phyloP scores from a whole-genome alignment of 306 rosid genomes.

The Arachis hypogaea region DNA sequence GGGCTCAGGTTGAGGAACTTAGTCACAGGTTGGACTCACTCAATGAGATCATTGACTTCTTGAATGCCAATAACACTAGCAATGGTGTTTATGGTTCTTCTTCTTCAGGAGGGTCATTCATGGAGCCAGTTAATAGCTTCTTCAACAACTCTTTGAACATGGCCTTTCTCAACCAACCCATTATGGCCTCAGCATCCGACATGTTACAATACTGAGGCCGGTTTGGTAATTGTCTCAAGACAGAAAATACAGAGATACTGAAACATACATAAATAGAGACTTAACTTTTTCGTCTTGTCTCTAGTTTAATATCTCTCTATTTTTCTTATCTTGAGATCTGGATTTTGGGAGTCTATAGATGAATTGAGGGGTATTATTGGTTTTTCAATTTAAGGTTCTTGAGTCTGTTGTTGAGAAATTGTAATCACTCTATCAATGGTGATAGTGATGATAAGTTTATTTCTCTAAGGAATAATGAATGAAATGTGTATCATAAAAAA shows the following conservation, averaged over 20 bases:
- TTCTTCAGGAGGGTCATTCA: constrained; percentile 29
- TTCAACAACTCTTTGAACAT: constrained; percentile 52
- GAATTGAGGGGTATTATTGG: constrained; percentile 23
- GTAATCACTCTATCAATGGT: constrained; percentile 32
- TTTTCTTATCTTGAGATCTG: not conserved
- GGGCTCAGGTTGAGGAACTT: constrained; percentile 75
- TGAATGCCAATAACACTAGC: constrained; percentile 41
- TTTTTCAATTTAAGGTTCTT: constrained; percentile 3
- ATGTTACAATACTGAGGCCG: constrained; percentile 46
- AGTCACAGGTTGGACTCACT: constrained; percentile 67
- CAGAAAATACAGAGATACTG: no score
- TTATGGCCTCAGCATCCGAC: constrained; percentile 63
- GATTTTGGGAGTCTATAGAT: not conserved
- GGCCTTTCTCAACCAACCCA: constrained; percentile 64
- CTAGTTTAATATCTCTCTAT: no score
- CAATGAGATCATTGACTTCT: constrained; percentile 55
- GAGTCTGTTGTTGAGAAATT: constrained; percentile 42
- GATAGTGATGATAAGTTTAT: constrained; percentile 27
- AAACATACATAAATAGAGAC: no score
- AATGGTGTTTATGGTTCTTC: constrained; percentile 39
- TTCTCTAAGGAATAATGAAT: constrained; percentile 44
- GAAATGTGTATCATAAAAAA: constrained; percentile 30
- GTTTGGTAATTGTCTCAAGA: no score
- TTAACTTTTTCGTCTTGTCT: no score
- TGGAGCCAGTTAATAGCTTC: constrained; percentile 50